phyloP scores from a whole-genome alignment of 139 green algal genomes.

The Closterium sp. region DNA sequence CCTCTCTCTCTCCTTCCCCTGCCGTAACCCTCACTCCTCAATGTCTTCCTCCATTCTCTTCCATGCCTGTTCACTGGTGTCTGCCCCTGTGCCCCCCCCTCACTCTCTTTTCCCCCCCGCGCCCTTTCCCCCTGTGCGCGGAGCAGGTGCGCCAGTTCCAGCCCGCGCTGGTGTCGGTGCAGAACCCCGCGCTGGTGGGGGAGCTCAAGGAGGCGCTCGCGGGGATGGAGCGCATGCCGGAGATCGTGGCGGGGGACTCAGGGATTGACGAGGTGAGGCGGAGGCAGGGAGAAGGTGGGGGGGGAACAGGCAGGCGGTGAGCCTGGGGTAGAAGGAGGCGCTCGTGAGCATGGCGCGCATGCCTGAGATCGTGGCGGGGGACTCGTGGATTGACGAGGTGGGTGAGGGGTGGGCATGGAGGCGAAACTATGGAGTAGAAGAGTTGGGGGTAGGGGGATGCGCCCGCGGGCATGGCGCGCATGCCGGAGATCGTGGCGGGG shows the following conservation, averaged over 20 bases:
- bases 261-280: slow-evolving; percentile 69
- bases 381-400: slow-evolving; percentile 79
- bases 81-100: neutral
- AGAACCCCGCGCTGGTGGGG: slow-evolving; percentile 64
- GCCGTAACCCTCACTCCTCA: too few relatives aligned
- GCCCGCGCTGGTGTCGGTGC: slow-evolving; percentile 84
- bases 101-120: neutral
- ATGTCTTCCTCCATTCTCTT: too few relatives aligned
- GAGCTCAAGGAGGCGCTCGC: slow-evolving; percentile 70
- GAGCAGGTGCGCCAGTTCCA: slow-evolving; percentile 59
- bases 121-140: neutral
- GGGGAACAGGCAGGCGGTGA: neutral
- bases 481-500: slow-evolving; percentile 4
- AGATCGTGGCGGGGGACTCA: slow-evolving; percentile 87
- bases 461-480: too few relatives aligned
- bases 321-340: slow-evolving; percentile 38
- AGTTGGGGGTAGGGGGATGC: slow-evolving; percentile 42
- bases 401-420: too few relatives aligned
- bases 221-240: slow-evolving; percentile 72
- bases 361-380: slow-evolving; percentile 1
- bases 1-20: too few relatives aligned
- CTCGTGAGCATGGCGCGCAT: too few relatives aligned
- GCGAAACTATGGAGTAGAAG: too few relatives aligned
- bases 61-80: neutral
- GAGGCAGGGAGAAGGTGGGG: neutral